Conservation (phyloP, 257 asterid genomes). For the Lithospermum erythrorhizon region DNA sequence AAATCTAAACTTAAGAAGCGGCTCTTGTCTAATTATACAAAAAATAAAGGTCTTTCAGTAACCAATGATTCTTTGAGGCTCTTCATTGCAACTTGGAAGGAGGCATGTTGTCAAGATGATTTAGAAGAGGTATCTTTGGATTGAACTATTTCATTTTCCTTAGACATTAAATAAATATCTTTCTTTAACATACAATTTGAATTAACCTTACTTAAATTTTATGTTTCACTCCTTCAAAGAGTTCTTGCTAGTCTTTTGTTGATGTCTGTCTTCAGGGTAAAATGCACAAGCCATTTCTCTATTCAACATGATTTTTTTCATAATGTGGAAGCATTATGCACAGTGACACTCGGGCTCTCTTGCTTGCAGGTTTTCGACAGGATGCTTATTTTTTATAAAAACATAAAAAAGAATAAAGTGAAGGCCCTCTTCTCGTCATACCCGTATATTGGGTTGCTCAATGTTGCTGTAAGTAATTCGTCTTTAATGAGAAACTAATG, state of each 20-base stretch:
- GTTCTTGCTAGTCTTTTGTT: not conserved
- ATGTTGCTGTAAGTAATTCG: slow-evolving; percentile 66
- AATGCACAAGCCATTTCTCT: not conserved
- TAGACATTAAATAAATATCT: not conserved
- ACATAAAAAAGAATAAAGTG: slow-evolving; percentile 36
- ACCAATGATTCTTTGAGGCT: slow-evolving; percentile 40
- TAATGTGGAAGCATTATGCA: not conserved
- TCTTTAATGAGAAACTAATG: not conserved
- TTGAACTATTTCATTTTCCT: slow-evolving; percentile 2
- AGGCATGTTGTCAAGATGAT: slow-evolving; percentile 42
- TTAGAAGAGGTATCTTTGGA: slow-evolving; percentile 51
- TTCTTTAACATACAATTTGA: not conserved
- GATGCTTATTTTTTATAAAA: slow-evolving; percentile 48
- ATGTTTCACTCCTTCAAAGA: too few relatives aligned
- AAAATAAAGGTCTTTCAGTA: slow-evolving; percentile 22
- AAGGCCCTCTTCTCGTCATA: slow-evolving; percentile 37
- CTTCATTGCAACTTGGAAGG: slow-evolving; percentile 75
- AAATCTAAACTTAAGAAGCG: slow-evolving; percentile 8
- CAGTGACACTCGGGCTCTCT: slow-evolving; percentile 8
- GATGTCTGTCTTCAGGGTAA: not conserved
- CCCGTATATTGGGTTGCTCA: slow-evolving; percentile 73
- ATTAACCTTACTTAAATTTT: not conserved
- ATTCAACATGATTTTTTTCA: not conserved
- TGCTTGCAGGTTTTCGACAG: slow-evolving; percentile 58
- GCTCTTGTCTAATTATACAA: slow-evolving; percentile 11